Evolutionary conservation across 2,329 filamentous ascomycete genomes (phyloP).

Genomic region (Aspergillus sp.): DNA sequence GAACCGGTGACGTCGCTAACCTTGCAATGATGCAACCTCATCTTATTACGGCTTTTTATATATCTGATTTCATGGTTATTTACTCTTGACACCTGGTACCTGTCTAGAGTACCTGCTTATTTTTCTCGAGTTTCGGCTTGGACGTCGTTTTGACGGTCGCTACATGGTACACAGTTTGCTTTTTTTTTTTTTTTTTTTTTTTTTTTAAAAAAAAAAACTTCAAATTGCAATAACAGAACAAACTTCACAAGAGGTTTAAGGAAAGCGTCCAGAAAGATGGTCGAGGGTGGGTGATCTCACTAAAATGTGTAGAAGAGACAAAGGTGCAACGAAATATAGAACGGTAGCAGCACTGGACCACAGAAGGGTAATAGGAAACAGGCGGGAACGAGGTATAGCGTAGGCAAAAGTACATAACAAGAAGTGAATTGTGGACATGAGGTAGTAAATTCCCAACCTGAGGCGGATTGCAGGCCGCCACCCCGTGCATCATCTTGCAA

Average conservation of each 20-base stretch:
- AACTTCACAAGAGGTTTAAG: constrained; percentile 14
- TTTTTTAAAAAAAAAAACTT: constrained; percentile 8
- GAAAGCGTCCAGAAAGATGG: constrained; percentile 24
- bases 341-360: constrained; percentile 20
- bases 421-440: constrained; percentile 35
- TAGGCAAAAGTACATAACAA: constrained; percentile 42
- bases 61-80: constrained; percentile 5
- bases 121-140: neutral
- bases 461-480: constrained; percentile 20
- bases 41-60: neutral
- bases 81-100: neutral
- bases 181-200: constrained; percentile 8
- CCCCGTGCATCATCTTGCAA: constrained; percentile 26
- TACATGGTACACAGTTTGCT: neutral
- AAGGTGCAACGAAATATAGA: constrained; percentile 22
- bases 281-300: constrained; percentile 25
- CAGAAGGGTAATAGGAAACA: constrained; percentile 27
- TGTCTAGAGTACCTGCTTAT: neutral
- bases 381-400: constrained; percentile 34
- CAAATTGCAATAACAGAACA: constrained; percentile 23
- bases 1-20: constrained; percentile 6
- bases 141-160: neutral
- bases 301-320: constrained; percentile 25
- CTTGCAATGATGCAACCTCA: constrained; percentile 1
- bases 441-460: constrained; percentile 19